These are phyloP conservation scores for Stramenopiles sp. DNA, from an alignment of 352 stramenopile species.

Conservation along the genomic window DNA sequence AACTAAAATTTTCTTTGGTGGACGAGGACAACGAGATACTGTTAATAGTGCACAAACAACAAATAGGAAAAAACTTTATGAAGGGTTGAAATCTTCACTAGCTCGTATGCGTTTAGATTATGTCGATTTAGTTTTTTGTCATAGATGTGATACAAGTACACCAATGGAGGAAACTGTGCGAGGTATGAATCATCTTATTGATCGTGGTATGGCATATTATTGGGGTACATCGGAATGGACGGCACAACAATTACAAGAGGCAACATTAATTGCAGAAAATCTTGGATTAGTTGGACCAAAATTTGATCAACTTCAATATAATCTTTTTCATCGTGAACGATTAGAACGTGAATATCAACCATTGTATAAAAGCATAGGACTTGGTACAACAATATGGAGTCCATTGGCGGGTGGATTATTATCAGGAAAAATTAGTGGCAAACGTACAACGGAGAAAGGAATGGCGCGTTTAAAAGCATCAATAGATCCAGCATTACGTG, in stretches of 20 bases:
- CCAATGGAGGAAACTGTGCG: slow-evolving; percentile 36
- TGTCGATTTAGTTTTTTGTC: slow-evolving; percentile 42
- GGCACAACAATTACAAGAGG: slow-evolving; percentile 40
- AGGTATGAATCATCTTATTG: slow-evolving; percentile 42
- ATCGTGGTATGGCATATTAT: slow-evolving; percentile 36
- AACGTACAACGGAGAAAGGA: slow-evolving; percentile 17
- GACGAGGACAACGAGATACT: slow-evolving; percentile 24
- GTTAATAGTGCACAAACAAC: slow-evolving; percentile 24
- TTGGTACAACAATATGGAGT: slow-evolving; percentile 44
- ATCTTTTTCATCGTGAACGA: slow-evolving; percentile 40
- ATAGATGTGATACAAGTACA: slow-evolving; percentile 34
- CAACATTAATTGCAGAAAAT: slow-evolving; percentile 30
- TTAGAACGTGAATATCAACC: slow-evolving; percentile 44
- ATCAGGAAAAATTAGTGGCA: slow-evolving; percentile 53
- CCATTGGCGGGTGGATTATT: slow-evolving; percentile 40
- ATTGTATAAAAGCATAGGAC: slow-evolving; percentile 43
- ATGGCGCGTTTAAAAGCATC: slow-evolving; percentile 26
- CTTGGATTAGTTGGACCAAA: slow-evolving; percentile 23
- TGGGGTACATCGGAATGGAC: slow-evolving; percentile 52
- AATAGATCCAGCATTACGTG: slow-evolving; percentile 25
- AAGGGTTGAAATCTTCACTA: slow-evolving; percentile 35
- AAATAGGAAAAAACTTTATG: slow-evolving; percentile 36
- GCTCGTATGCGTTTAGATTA: slow-evolving; percentile 34
- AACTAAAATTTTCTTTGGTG: slow-evolving; percentile 42
- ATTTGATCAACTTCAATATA: slow-evolving; percentile 44